Conservation (phyloP, 1,284 basidiomycete species). For the Puccinia triticina region DNA sequence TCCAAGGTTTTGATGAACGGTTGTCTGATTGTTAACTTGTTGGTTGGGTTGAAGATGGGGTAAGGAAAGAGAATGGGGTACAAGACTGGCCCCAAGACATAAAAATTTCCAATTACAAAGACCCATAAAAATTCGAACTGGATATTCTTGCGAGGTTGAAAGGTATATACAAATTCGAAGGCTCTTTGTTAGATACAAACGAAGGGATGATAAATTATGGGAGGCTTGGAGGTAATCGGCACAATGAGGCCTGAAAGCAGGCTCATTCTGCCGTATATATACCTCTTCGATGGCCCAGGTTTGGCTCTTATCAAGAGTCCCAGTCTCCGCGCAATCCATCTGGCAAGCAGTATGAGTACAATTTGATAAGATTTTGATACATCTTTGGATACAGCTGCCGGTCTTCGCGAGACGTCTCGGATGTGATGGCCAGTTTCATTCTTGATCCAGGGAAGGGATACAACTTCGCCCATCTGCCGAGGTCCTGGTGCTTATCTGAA, state of each 20-base stretch:
- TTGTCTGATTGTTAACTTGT: constrained; percentile 19
- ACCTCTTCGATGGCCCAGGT: not conserved
- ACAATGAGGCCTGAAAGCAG: not conserved
- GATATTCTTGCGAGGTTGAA: not conserved
- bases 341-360: not conserved
- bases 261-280: not conserved
- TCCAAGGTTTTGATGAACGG: constrained; percentile 1
- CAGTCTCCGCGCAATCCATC: not conserved
- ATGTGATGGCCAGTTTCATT: not conserved
- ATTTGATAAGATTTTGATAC: constrained; percentile 19
- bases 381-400: not conserved
- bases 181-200: not conserved
- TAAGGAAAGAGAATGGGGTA: not conserved
- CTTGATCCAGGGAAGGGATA: not conserved
- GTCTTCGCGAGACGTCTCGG: constrained; percentile 9
- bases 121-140: not conserved
- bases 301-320: not conserved
- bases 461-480: not conserved
- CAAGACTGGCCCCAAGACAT: constrained; percentile 14
- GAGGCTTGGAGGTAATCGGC: not conserved
- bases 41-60: constrained; percentile 3
- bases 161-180: not conserved
- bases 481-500: not conserved
- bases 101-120: not conserved
- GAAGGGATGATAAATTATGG: not conserved